phyloP scores from a whole-genome alignment of 1,139 yeast genomes.

The Diutina mesorugosa region DNA sequence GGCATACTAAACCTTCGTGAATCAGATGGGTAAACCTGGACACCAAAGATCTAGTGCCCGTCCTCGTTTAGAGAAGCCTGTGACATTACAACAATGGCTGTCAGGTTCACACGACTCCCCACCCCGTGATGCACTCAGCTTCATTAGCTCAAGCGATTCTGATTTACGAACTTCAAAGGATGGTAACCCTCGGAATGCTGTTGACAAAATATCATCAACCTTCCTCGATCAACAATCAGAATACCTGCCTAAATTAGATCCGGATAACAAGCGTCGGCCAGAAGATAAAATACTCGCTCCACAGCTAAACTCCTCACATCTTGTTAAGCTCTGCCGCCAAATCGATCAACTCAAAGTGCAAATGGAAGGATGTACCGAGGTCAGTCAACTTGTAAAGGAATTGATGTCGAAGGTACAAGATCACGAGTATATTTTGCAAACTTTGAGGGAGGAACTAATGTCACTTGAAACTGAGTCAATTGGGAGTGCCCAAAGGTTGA shows the following conservation, averaged over 20 bases:
- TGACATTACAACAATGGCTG: background rate
- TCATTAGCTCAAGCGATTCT: background rate
- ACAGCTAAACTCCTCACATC: background rate
- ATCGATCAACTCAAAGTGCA: background rate
- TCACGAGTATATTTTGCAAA: background rate
- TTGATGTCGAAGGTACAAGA: background rate
- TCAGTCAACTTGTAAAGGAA: background rate
- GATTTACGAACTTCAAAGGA: background rate
- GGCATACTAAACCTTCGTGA: background rate
- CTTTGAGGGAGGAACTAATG: background rate
- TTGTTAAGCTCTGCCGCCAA: background rate
- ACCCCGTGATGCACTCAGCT: background rate
- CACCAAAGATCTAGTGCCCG: background rate
- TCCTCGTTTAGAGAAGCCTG: background rate
- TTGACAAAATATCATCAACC: background rate
- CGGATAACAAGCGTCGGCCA: background rate
- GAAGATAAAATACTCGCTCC: background rate
- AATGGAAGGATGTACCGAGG: background rate
- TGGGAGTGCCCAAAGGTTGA: background rate
- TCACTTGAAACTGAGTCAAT: background rate
- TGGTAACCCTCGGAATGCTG: background rate
- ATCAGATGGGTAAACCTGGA: background rate
- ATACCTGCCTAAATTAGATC: background rate
- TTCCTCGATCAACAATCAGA: background rate
- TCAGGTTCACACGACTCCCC: background rate